These are phyloP conservation scores for Cyclotella sp. DNA, from an alignment of 108 stramenopile species.

Conservation along the genomic window DNA sequence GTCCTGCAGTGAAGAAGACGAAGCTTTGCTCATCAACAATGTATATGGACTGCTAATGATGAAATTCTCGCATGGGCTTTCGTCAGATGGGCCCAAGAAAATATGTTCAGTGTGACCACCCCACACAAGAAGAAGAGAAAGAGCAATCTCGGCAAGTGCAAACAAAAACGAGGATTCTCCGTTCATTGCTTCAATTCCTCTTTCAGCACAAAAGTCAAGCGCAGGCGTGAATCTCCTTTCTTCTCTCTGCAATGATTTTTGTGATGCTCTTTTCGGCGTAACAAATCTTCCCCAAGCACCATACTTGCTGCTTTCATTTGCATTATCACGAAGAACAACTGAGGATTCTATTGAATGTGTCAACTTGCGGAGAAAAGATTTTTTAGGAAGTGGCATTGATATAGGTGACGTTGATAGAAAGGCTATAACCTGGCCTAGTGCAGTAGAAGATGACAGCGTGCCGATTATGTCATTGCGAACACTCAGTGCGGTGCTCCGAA, in stretches of 20 bases:
- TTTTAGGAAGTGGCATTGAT: constrained; percentile 24
- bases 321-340: constrained; percentile 4
- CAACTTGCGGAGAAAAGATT: constrained; percentile 25
- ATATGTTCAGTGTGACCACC: constrained; percentile 37
- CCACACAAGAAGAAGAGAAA: constrained; percentile 42
- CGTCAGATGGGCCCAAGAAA: neutral
- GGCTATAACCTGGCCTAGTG: constrained; percentile 44
- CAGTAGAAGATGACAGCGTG: constrained; percentile 37
- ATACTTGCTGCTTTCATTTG: constrained; percentile 29
- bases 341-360: constrained; percentile 28
- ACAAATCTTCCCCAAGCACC: constrained; percentile 46
- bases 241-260: constrained; percentile 22
- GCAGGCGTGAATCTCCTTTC: neutral
- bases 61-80: constrained; percentile 18
- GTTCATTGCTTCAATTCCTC: neutral
- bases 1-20: constrained; percentile 11
- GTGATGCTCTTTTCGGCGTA: constrained; percentile 47
- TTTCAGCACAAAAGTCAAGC: constrained; percentile 1
- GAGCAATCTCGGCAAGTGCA: constrained; percentile 21
- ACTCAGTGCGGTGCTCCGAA: constrained; percentile 18
- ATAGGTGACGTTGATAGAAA: constrained; percentile 36
- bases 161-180: constrained; percentile 6
- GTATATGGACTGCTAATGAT: constrained; percentile 22
- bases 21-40: constrained; percentile 40
- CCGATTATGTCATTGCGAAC: constrained; percentile 41